Evolutionary conservation across 2,329 filamentous ascomycete species (phyloP).

Genomic region (Alternaria atra): DNA sequence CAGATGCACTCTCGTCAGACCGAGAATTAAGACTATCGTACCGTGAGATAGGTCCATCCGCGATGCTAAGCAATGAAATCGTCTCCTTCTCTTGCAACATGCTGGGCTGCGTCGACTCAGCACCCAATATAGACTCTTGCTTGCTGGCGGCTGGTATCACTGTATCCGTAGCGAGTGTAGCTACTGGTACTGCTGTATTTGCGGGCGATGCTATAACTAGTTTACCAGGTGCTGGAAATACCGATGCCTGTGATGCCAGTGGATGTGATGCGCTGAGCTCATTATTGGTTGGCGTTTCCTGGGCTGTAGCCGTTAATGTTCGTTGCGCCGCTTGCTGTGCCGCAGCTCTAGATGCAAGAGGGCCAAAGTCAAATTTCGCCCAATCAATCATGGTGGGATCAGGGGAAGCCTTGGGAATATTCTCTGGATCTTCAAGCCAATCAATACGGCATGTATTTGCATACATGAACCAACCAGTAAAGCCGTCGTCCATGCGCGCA

Average conservation of each 20-base stretch:
- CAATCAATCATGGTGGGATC: conserved; percentile 7
- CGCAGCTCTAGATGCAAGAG: not conserved
- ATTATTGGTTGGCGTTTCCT: not conserved
- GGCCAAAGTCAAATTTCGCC: conserved; percentile 11
- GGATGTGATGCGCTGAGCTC: not conserved
- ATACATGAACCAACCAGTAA: conserved; percentile 13
- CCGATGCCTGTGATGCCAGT: not conserved
- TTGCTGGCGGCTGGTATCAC: not conserved
- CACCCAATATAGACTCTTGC: not conserved
- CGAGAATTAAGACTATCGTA: not conserved
- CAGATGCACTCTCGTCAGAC: not conserved
- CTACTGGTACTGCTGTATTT: not conserved
- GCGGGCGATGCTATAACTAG: not conserved
- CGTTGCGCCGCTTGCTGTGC: conserved; percentile 1
- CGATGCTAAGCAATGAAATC: not conserved
- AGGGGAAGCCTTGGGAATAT: not conserved
- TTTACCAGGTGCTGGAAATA: not conserved
- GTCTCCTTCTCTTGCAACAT: not conserved
- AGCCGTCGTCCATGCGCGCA: conserved; percentile 1
- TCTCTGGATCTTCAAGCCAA: conserved; percentile 6
- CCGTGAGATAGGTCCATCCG: not conserved
- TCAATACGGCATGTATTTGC: conserved; percentile 10
- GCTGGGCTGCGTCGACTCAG: not conserved
- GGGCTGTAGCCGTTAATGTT: not conserved
- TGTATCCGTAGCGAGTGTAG: not conserved